These are phyloP conservation scores for Globisporangium carolinianum DNA, from an alignment of 352 stramenopile genomes.

Conservation along the genomic window DNA sequence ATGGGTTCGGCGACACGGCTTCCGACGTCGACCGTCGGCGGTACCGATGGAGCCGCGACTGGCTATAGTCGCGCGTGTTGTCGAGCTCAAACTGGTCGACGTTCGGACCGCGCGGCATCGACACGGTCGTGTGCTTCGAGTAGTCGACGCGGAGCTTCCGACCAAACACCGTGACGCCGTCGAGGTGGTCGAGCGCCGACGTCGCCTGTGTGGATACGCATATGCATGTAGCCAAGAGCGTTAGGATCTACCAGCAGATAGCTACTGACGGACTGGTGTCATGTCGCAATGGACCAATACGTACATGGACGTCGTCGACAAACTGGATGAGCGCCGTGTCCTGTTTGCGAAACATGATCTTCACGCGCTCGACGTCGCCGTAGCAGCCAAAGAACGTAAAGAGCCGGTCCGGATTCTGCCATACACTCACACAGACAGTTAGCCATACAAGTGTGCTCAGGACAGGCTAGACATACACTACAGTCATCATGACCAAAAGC, in stretches of 20 bases:
- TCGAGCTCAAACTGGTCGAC: slow-evolving; percentile 78
- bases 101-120: slow-evolving; percentile 64
- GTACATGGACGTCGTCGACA: slow-evolving; percentile 62
- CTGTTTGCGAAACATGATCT: slow-evolving; percentile 85
- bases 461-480: no score
- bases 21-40: slow-evolving; percentile 55
- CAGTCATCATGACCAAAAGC: not conserved
- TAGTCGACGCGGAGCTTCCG: slow-evolving; percentile 80
- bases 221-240: no score
- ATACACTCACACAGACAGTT: not conserved
- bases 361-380: slow-evolving; percentile 75
- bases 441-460: not conserved
- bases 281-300: slow-evolving; percentile 5
- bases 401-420: slow-evolving; percentile 48
- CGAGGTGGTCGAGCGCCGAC: slow-evolving; percentile 68
- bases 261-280: not conserved
- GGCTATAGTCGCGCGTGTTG: slow-evolving; percentile 75
- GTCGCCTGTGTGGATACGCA: slow-evolving; percentile 29
- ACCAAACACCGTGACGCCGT: slow-evolving; percentile 65
- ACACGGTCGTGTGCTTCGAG: slow-evolving; percentile 76
- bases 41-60: slow-evolving; percentile 72
- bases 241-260: not conserved
- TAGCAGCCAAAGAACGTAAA: slow-evolving; percentile 85
- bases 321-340: slow-evolving; percentile 82
- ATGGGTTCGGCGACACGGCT: slow-evolving; percentile 47